phyloP scores from a whole-genome alignment of 129 eudicot genomes.

The Chrysanthemum seticuspe region DNA sequence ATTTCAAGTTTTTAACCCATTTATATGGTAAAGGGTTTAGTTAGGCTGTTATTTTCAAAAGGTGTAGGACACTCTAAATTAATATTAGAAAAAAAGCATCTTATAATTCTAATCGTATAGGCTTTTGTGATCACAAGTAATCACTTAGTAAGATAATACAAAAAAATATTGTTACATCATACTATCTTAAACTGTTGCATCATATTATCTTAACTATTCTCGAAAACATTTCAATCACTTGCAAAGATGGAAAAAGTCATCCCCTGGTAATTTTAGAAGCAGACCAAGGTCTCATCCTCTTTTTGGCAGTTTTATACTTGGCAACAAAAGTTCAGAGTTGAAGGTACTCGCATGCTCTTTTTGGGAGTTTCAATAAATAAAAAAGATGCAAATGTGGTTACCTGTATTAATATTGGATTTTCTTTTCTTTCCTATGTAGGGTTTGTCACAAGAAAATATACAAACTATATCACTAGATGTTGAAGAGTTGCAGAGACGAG shows the following conservation, averaged over 20 bases:
- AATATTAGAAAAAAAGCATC: not conserved
- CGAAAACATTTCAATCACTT: conserved; percentile 50
- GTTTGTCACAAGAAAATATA: conserved; percentile 27
- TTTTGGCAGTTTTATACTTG: too few relatives aligned
- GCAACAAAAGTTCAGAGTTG: conserved; percentile 39
- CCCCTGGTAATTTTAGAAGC: conserved; percentile 33
- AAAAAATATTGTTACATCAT: too few relatives aligned
- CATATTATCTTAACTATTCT: not conserved
- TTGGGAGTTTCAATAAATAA: not conserved
- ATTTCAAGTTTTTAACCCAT: too few relatives aligned
- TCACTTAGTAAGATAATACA: too few relatives aligned
- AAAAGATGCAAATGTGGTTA: conserved; percentile 6
- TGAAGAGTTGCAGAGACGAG: conserved; percentile 66
- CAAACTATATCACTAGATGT: conserved; percentile 38
- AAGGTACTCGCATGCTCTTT: conserved; percentile 45
- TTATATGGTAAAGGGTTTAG: too few relatives aligned
- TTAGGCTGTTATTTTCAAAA: not conserved
- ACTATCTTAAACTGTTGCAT: not conserved
- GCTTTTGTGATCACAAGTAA: not conserved
- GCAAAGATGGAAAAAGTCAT: conserved; percentile 35
- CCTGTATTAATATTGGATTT: not conserved
- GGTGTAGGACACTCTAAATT: not conserved
- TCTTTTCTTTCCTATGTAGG: conserved; percentile 12
- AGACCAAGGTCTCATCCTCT: conserved; percentile 16
- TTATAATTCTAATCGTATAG: not conserved